These are phyloP conservation scores for Isatis tinctoria DNA, from an alignment of 345 rosid species.

Conservation along the genomic window DNA sequence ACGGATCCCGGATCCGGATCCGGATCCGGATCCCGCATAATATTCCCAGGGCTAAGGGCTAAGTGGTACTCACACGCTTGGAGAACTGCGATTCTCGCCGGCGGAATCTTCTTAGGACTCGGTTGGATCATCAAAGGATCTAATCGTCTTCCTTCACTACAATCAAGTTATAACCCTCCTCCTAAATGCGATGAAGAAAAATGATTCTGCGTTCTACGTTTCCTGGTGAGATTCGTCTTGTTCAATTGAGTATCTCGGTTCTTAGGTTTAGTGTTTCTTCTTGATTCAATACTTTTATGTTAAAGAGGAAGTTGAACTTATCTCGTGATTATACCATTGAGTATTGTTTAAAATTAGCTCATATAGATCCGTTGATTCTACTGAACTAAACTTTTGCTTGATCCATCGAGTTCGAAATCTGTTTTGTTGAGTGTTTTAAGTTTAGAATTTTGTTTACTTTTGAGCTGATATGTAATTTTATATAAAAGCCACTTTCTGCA, in stretches of 20 bases:
- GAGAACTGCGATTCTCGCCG: slow-evolving; percentile 91
- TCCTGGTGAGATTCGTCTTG: slow-evolving; percentile 6
- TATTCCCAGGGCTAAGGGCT: no score
- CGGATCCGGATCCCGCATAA: no score
- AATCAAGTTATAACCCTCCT: slow-evolving; percentile 21
- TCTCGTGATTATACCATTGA: no score
- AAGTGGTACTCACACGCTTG: slow-evolving; percentile 84
- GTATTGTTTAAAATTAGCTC: background rate
- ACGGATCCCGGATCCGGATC: no score
- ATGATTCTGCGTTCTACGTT: slow-evolving; percentile 5
- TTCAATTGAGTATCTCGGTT: background rate
- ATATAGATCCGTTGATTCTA: no score
- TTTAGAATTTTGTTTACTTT: background rate
- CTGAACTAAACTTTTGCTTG: no score
- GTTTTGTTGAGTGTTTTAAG: no score
- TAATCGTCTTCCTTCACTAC: slow-evolving; percentile 77
- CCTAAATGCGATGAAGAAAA: slow-evolving; percentile 3
- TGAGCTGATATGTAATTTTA: background rate
- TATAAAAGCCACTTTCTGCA: background rate
- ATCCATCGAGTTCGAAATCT: background rate
- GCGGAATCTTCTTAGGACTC: slow-evolving; percentile 71
- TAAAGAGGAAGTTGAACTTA: no score
- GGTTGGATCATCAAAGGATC: slow-evolving; percentile 87
- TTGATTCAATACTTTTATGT: no score
- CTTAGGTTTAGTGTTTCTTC: no score